A percentile compares a stretch with the other conserved stretches of the same genome.
These are phyloP conservation scores for Favolaschia claudopus DNA, from an alignment of 768 basidiomycete genomes.

Conservation along the genomic window DNA sequence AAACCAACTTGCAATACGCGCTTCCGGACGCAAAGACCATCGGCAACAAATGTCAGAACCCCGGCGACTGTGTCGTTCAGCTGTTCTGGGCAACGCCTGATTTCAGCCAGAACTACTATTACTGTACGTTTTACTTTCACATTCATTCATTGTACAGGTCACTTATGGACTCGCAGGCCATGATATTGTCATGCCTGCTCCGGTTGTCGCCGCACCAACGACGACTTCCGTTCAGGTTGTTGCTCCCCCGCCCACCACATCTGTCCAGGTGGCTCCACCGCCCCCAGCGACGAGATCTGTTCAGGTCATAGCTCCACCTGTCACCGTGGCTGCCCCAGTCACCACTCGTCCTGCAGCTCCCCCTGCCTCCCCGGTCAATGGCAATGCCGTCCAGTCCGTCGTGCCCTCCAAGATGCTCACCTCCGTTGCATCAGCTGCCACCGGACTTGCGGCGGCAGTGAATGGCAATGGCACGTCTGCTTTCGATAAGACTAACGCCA, in stretches of 20 bases:
- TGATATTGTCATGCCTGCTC: slow-evolving; percentile 25
- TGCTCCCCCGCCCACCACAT: neutral
- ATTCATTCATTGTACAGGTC: neutral
- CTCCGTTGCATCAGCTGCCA: slow-evolving; percentile 5
- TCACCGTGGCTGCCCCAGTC: neutral
- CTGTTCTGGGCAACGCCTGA: slow-evolving; percentile 27
- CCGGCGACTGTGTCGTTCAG: slow-evolving; percentile 25
- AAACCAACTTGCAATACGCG: slow-evolving; percentile 20
- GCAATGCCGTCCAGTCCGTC: neutral
- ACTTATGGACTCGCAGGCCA: slow-evolving; percentile 7
- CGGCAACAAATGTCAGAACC: slow-evolving; percentile 22
- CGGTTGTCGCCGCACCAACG: neutral
- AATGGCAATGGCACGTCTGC: neutral
- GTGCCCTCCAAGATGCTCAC: slow-evolving; percentile 8
- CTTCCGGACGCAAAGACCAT: slow-evolving; percentile 19
- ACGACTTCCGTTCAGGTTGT: neutral
- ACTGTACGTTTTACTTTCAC: slow-evolving; percentile 18
- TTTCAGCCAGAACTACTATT: slow-evolving; percentile 25
- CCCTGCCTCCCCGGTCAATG: neutral
- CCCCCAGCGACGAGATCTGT: neutral
- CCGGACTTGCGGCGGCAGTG: neutral
- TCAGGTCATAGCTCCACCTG: neutral
- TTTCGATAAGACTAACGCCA: neutral
- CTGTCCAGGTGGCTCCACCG: neutral
- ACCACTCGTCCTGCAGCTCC: neutral